Evolutionary conservation across 768 basidiomycete genomes (phyloP), one percentile per base, ranked within the genome.

Genomic region (Nidularia pulvinata): DNA sequence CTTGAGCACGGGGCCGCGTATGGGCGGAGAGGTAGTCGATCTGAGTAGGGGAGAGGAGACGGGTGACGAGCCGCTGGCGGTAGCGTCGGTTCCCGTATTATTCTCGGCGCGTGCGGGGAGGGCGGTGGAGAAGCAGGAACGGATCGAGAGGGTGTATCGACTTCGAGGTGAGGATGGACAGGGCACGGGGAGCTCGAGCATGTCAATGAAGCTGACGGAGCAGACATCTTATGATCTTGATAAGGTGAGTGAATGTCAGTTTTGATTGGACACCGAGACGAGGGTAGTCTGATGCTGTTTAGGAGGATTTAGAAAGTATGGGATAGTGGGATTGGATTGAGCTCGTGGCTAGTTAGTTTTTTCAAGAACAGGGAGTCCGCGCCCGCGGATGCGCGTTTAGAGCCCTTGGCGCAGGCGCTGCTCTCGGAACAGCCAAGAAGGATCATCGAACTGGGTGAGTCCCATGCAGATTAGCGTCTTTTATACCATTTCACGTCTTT

Each of bases 171-270:
- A 46, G 32, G 50, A 52, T 49, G 16, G 50, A 42, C 13, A 22
- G 57, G 54, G 51, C 55, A 66, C 49, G 54, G 60, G 57, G 51
- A 55, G 56, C 36, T 60, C 61, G 46, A 49, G 32, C 34, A 49
- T 33, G 47, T 43, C 54, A 46, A 56, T 95, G 55, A 73, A 65
- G 33, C 74, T 97, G 22, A 74, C 71, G 14, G 95, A 97, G 62
- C 88, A 91, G 62, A 94, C 90, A 0, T 90, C 90, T 2, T 96
- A 93, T 65, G 95, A 95, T 63, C 76, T 96, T 4, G 95, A 97
- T 76, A 96, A 97, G 84, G 95, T 92, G 57, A 64, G 77, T 55
- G 44, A 47, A n/a, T 47, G n/a, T 16, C 33, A 6, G 43, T 51
- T 46, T 16, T 42, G 33, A 1, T 46, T 47, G 25, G 25, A 4